Evolutionary conservation across 2,329 filamentous ascomycete genomes (phyloP), one percentile per base, ranked within the genome.

Genomic region (Macrophomina phaseolina): DNA sequence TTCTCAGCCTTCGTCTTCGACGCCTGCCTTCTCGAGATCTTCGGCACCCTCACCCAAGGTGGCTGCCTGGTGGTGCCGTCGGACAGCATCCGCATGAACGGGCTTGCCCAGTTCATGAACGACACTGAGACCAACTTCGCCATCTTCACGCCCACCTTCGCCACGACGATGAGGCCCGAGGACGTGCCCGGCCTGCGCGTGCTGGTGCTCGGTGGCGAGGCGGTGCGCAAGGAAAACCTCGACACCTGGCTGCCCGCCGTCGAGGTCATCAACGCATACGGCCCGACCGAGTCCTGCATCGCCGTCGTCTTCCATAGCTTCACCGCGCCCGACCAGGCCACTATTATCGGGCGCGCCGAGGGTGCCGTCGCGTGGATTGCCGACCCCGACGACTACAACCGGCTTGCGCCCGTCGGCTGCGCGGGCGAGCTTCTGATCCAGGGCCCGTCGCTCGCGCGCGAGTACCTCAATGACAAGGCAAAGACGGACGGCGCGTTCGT

Each of bases 341-440:
- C 30, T 28, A 34, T 34, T 30, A 53, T 53, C 51, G 51, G 40
- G 32, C 30, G 55, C 52, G 32, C 52, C 16, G 36, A 40, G 55
- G 34, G 36, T 14, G 51, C 46, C 46, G 46, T 68, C n/a, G 30
- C 42, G 30, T 78, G 75, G 78, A 68, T 81, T 28, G 74, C 76
- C 2, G 71, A 77, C 40, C 71, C 74, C 18, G 69, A 75, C 5
- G 72, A 78, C 56, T 71, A 71, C 18, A 72, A 77, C 46, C 72
- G 73, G 11, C 68, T 77, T n/a, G 72, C 75, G 38, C 75, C 75
- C 0, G 75, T 77, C 28, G 75, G 51, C 30, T 53, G 51, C n/a
- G 51, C 51, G 56, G 77, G 76, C 0, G 87, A 90, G 71, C 77
- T 90, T 2, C 81, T 89, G 2, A 84, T 90, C 40, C 86, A 89